A percentile compares a stretch with the other conserved stretches of the same genome.
phyloP scores from a whole-genome alignment of 495 filamentous ascomycete genomes.

The Penicillium mononematosum region DNA sequence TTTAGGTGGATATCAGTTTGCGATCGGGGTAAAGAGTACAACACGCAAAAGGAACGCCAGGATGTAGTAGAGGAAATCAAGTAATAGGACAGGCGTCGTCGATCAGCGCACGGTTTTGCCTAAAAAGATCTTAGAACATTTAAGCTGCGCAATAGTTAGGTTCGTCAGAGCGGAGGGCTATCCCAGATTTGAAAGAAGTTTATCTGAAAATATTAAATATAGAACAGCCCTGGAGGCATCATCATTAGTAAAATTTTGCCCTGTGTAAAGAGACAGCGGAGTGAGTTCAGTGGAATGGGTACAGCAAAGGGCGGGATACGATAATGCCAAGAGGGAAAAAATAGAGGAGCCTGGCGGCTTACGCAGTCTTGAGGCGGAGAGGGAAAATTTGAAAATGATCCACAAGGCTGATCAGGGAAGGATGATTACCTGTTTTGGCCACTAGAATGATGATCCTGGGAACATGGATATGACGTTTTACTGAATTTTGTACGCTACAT shows the following conservation, averaged over 20 bases:
- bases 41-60: no score
- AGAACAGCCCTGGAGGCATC: conserved; percentile 12
- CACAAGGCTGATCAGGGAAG: conserved; percentile 25
- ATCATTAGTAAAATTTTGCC: not conserved
- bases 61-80: no score
- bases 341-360: conserved; percentile 20
- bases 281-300: not conserved
- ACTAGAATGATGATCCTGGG: conserved; percentile 22
- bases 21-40: no score
- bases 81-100: not conserved
- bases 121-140: not conserved
- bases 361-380: conserved; percentile 9
- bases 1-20: no score
- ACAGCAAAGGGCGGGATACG: not conserved
- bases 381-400: conserved; percentile 11
- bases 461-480: conserved; percentile 8
- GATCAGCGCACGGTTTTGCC: not conserved
- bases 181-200: conserved; percentile 13
- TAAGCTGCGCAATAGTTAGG: not conserved
- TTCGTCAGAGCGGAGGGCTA: conserved; percentile 4
- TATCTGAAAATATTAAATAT: conserved; percentile 18
- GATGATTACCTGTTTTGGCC: conserved; percentile 12
- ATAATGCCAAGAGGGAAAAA: conserved; percentile 23
- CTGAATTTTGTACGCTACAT: not conserved
- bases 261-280: not conserved